phyloP scores from a whole-genome alignment of 2,329 filamentous ascomycete genomes.

The Epichloe coenophiala region DNA sequence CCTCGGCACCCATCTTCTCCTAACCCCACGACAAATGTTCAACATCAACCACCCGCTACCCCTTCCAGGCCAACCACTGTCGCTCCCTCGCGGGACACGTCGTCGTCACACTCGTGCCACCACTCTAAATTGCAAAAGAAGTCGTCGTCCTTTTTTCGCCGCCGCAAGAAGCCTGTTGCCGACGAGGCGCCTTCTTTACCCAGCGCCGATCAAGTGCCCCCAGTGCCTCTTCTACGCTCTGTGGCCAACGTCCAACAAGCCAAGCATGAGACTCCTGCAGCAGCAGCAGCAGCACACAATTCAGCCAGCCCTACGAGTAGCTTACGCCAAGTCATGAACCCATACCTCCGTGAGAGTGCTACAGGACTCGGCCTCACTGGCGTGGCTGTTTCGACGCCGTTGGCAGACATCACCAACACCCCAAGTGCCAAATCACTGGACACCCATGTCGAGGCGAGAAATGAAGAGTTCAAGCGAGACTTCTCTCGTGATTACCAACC shows the following conservation, averaged over 20 bases:
- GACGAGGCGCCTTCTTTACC: conserved; percentile 54
- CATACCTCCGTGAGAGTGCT: conserved; percentile 42
- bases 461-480: conserved; percentile 34
- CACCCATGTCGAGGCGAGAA: conserved; percentile 15
- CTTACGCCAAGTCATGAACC: conserved; percentile 75
- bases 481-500: conserved; percentile 69
- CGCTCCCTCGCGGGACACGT: conserved; percentile 35
- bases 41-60: conserved; percentile 21
- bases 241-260: conserved; percentile 17
- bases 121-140: conserved; percentile 65
- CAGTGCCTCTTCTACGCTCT: conserved; percentile 23
- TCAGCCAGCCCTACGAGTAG: conserved; percentile 59
- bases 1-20: conserved; percentile 16
- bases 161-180: conserved; percentile 78
- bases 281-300: conserved; percentile 10
- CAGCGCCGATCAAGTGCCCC: conserved; percentile 27
- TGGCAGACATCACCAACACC: conserved; percentile 15
- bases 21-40: conserved; percentile 25
- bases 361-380: conserved; percentile 18
- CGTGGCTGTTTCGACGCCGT: conserved; percentile 6
- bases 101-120: conserved; percentile 30
- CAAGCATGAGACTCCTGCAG: conserved; percentile 15
- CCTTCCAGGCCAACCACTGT: conserved; percentile 30
- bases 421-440: conserved; percentile 4
- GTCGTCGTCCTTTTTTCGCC: conserved; percentile 89